Evolutionary conservation across 75 land plant genomes (phyloP), one percentile per base, ranked within the genome.

Genomic region (Selaginella tamariscina): DNA sequence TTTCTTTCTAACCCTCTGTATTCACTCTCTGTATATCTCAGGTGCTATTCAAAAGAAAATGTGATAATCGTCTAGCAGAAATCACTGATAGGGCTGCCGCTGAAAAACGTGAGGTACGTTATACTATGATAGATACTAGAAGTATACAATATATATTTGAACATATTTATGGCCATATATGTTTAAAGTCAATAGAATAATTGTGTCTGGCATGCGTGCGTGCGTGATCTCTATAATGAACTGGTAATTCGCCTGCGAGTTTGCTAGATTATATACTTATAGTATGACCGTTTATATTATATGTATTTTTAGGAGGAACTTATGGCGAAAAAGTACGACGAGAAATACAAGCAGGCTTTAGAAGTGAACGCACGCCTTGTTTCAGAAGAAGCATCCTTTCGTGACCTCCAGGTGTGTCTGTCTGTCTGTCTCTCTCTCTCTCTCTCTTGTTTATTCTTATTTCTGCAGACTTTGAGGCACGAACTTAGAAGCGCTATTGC

Each of bases 1-100:
- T 69, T 24, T 28, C 21, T 67, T 8, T 67, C 15, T 39, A 5
- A 5, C 15, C 15, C 27, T 31, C 49, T 63, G 27, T 27, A 39
- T 29, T 64, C 21, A 30, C 27, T 24, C 64, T 33, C 24, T 24
- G 28, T 29, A 60, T 56, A 20, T n/a, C n/a, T n/a, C 82, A 92
- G 97, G 86, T 93, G 44, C 68, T 93, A 54, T 89, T 89, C 71
- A 93, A 86, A 68, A 93, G 91, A 65, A 80, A 87, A 68, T 93
- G 98, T 74, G 98, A 93, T 69, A 93, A 93, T 67, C 81, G 84
- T 27, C 79, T 93, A 30, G 79, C 86, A 68, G 98, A 93, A 74
- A 89, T 89, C 39, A 83, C 82, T 5, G 98, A 88, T 55, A 82
- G 88, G 69, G 98, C 90, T 32, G 79, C 77, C 65, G 85, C 95